Percentiles rank a stretch among this genome's conserved stretches.
Evolutionary conservation across 345 rosid genomes (phyloP).

Genomic region (Abelmoschus esculentus): DNA sequence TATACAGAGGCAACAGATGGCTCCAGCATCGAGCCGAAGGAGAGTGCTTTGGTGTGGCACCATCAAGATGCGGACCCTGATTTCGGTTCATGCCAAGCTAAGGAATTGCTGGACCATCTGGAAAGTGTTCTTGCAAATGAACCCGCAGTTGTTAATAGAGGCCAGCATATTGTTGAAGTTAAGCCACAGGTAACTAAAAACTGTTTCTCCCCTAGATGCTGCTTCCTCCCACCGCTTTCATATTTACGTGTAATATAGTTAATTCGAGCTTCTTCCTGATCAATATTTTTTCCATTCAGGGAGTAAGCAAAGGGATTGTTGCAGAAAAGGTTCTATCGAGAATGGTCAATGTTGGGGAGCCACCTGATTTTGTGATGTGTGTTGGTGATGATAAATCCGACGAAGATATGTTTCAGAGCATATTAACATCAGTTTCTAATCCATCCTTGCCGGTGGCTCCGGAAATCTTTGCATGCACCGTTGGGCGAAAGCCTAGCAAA

Average conservation of each 20-base stretch:
- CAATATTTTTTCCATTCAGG: constrained; percentile 33
- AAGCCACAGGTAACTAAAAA: constrained; percentile 67
- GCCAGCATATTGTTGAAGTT: constrained; percentile 86
- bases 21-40: constrained; percentile 68
- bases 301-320: constrained; percentile 75
- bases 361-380: constrained; percentile 82
- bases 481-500: constrained; percentile 83
- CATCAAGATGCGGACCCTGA: constrained; percentile 95
- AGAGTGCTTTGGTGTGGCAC: constrained; percentile 88
- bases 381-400: constrained; percentile 92
- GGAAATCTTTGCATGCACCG: constrained; percentile 82
- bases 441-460: constrained; percentile 47
- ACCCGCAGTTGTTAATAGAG: constrained; percentile 79
- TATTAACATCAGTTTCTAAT: constrained; percentile 39
- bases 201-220: not conserved
- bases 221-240: not conserved
- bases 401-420: constrained; percentile 89
- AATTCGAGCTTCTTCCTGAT: not conserved
- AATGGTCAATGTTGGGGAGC: constrained; percentile 39
- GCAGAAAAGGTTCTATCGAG: constrained; percentile 52
- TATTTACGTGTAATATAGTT: not conserved
- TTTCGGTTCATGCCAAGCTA: constrained; percentile 89
- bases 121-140: constrained; percentile 81
- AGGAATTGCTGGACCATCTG: constrained; percentile 73
- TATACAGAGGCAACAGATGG: constrained; percentile 89